These are phyloP conservation scores for Wickerhamiella cacticola DNA, from an alignment of 805 yeast species.

Conservation along the genomic window DNA sequence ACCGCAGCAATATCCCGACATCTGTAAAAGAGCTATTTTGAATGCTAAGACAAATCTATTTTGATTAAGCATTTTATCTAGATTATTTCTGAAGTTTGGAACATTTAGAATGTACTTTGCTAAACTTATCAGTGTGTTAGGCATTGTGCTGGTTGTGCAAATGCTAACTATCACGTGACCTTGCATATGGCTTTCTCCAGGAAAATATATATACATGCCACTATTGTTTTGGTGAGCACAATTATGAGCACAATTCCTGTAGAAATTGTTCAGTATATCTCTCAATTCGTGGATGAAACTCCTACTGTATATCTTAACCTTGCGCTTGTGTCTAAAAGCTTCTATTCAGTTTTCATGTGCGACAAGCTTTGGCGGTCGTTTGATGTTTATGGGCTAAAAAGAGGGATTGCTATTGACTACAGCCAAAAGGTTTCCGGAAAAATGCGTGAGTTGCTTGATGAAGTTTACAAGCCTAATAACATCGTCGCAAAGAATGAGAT, in stretches of 20 bases:
- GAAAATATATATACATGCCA: background rate
- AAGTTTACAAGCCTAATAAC: background rate
- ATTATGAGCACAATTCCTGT: background rate
- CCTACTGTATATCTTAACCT: background rate
- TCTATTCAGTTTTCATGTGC: slow-evolving; percentile 1
- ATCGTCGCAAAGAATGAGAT: background rate
- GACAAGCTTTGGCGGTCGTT: background rate
- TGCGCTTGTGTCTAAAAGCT: background rate
- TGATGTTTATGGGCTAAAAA: background rate
- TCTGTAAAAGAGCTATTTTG: background rate
- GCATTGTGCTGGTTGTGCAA: background rate
- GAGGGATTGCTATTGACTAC: background rate
- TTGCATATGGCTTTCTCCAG: background rate
- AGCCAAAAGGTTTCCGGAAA: background rate
- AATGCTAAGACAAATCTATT: background rate
- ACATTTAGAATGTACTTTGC: background rate
- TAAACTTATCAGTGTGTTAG: background rate
- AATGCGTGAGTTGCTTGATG: background rate
- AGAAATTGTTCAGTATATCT: background rate
- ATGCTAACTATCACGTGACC: background rate
- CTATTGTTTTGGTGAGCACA: background rate
- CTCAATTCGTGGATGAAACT: background rate
- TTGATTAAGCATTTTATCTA: no score
- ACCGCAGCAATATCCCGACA: background rate
- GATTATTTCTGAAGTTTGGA: background rate